Base-by-base conservation (phyloP, 202 grass and related monocot species). In the Schoenoplectus triqueter region DNA sequence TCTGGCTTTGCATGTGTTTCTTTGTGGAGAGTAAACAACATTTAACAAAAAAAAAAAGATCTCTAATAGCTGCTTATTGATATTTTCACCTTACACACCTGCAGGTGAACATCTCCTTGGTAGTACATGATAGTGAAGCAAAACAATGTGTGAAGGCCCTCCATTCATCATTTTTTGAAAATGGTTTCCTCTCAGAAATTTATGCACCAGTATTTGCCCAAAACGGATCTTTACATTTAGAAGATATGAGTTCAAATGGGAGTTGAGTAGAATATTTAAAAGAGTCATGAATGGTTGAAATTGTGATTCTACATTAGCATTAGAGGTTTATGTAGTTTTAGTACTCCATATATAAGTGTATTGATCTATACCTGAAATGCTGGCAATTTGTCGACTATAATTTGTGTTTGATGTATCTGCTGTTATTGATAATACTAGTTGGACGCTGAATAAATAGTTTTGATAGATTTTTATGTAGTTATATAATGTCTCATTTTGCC, bases 61-160 rank as follows among this genome's bases (percentile, higher is more conserved):
- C 54, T 60, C 60, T 3, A 74, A 20, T 78, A 59, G 74, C 46
- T 73, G 46, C 31, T n/a, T 60, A 13, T 55, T 78, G 64, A 70
- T 62, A 54, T 10, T n/a, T 52, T 70, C 7, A 54, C 3, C 51
- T 62, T 78, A 8, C 55, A 31, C 11, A 42, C 13, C 6, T 42
- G 39, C 85, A 98, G 95, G 95, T 98, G 81, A 98, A 98, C 74
- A 98, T 98, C 47, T 98, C 95, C 8, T 90, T 98, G 84, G 64
- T 98, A 50, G 95, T 98, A 6, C 73, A 98, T 44, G 95, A 98
- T 56, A 82, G 82, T 2, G 92, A 98, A 77, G 92, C 92, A 68
- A 93, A 95, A 72, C 88, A 92, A 71, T 98, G 95, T 70, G 87
- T 98, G 0, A 80, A 88, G 84, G 89, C 92, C 49, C 95, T 97